Evolutionary conservation across 805 yeast genomes (phyloP).

Genomic region (Saturnispora hagleri): DNA sequence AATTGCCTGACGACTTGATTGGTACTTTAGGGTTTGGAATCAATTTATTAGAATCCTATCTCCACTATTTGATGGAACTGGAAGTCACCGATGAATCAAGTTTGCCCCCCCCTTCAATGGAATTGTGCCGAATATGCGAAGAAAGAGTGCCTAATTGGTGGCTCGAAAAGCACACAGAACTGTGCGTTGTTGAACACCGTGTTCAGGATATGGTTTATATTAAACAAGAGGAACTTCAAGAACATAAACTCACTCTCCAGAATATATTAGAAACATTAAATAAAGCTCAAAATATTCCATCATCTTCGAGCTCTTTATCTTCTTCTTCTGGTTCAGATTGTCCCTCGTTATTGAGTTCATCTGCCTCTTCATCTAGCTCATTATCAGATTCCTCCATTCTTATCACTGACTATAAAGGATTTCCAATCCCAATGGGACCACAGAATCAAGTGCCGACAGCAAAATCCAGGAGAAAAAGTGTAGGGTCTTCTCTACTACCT

Average conservation of each 20-base stretch:
- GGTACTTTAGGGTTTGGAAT: slow-evolving; percentile 83
- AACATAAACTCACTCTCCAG: slow-evolving; percentile 49
- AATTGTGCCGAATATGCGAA: slow-evolving; percentile 89
- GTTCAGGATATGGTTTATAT: slow-evolving; percentile 67
- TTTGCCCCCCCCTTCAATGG: slow-evolving; percentile 73
- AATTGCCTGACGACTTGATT: slow-evolving; percentile 61
- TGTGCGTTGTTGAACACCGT: slow-evolving; percentile 78
- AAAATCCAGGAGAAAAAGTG: slow-evolving; percentile 29
- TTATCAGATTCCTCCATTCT: slow-evolving; percentile 12
- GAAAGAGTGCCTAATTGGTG: slow-evolving; percentile 92
- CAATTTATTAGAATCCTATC: slow-evolving; percentile 68
- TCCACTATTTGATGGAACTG: slow-evolving; percentile 52
- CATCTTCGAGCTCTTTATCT: slow-evolving; percentile 3
- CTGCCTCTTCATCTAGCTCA: slow-evolving; percentile 11
- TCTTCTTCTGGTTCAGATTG: slow-evolving; percentile 26
- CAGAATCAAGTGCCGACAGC: slow-evolving; percentile 8
- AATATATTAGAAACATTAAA: slow-evolving; percentile 34
- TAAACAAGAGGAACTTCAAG: slow-evolving; percentile 67
- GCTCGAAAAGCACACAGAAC: slow-evolving; percentile 82
- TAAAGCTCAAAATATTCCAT: slow-evolving; percentile 12
- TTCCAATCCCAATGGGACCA: slow-evolving; percentile 32
- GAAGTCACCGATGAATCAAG: slow-evolving; percentile 54
- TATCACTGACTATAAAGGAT: slow-evolving; percentile 47
- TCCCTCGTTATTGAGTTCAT: slow-evolving; percentile 15
- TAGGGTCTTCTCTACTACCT: slow-evolving; percentile 31